Conservation (phyloP, 2,329 filamentous ascomycete genomes). For the Neoarthrinium moseri region DNA sequence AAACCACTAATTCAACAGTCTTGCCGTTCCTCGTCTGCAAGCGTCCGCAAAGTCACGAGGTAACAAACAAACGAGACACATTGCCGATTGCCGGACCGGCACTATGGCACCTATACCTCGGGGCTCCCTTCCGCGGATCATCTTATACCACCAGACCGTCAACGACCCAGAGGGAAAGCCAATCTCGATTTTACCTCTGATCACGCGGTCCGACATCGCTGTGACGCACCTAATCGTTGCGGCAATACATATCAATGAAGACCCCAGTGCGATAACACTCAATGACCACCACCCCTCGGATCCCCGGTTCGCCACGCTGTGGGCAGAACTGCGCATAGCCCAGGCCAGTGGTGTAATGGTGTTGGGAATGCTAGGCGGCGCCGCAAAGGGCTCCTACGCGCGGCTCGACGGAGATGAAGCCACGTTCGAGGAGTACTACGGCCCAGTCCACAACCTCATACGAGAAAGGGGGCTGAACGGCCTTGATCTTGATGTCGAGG, state of each 20-base stretch:
- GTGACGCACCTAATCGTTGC: slow-evolving; percentile 76
- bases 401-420: slow-evolving; percentile 48
- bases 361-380: slow-evolving; percentile 80
- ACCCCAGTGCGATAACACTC: slow-evolving; percentile 64
- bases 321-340: slow-evolving; percentile 68
- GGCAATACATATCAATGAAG: slow-evolving; percentile 74
- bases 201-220: slow-evolving; percentile 33
- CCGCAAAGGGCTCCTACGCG: slow-evolving; percentile 68
- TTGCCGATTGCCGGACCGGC: too few species aligned
- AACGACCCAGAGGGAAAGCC: slow-evolving; percentile 33
- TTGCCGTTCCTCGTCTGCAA: too few species aligned
- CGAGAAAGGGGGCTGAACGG: slow-evolving; percentile 58
- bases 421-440: slow-evolving; percentile 69
- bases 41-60: too few species aligned
- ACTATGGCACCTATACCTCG: slow-evolving; percentile 10
- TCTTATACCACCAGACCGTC: slow-evolving; percentile 39
- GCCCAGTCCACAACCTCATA: slow-evolving; percentile 61
- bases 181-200: slow-evolving; percentile 40
- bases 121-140: slow-evolving; percentile 22
- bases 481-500: slow-evolving; percentile 74
- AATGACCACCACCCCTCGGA: slow-evolving; percentile 71
- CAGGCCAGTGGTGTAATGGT: slow-evolving; percentile 70
- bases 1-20: too few species aligned
- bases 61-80: too few species aligned
- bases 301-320: slow-evolving; percentile 62